Base-by-base conservation (phyloP, 208 protist species). In the Herpetomonas muscarum region DNA sequence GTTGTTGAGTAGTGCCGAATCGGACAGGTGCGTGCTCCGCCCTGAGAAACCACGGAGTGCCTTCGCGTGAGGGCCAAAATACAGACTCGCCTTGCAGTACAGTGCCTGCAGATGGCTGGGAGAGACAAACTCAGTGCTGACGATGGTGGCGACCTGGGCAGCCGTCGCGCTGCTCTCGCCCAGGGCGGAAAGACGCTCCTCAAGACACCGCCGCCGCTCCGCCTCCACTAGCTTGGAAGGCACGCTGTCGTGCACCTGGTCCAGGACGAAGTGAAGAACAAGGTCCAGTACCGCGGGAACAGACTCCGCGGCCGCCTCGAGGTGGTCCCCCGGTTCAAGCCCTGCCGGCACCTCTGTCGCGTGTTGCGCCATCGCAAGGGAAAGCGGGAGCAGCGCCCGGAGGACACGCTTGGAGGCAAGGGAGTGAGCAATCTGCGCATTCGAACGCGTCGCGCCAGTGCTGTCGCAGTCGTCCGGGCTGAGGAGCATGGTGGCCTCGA, bases 231-330 rank as follows among this genome's bases (percentile, higher is more conserved):
- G 49, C 41, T 74, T 45, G 25, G 62, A 61, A 10, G 72, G 52
- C 34, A 85, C 60, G 42, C 71, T 79, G 64, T 92, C 88, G 12
- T 46, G 60, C 66, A 67, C 83, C 61, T 94, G 88, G 19, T 92
- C 88, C 29, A 92, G 55, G 10, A 92, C 58, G 67, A 89, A 90
- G 54, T 80, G 81, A 13, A 92, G 58, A 31, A 83, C 31, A 31
- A 90, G 51, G 47, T 84, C 78, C 39, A 59, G 53, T 28, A 65
- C 9, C 22, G 36, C 29, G 29, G 65, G 51, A 5, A 26, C 12
- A 22, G 26, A 15, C 10, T 21, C 28, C 9, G 28, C 13, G 28
- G 9, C 31, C 22, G 24, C 28, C n/a, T 22, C 34, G 49, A 31
- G 24, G 17, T 13, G 22, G 5, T 2, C 4, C n/a, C n/a, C n/a